Evolutionary conservation across 345 rosid genomes (phyloP).

Genomic region (Aquilaria sinensis): DNA sequence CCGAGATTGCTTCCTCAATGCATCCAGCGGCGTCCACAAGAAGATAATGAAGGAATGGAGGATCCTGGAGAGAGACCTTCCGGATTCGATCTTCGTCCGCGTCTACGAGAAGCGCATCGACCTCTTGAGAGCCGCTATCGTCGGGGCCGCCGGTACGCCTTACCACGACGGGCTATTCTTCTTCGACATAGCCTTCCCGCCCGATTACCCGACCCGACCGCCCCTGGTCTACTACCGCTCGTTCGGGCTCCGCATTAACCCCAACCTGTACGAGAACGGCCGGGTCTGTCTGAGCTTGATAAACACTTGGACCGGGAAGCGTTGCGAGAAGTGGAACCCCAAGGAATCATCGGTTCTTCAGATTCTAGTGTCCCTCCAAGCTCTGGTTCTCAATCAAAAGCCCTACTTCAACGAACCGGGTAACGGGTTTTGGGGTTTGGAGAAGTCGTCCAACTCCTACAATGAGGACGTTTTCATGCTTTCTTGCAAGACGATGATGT

Average conservation of each 20-base stretch:
- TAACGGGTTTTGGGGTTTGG: constrained; percentile 17
- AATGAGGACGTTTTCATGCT: constrained; percentile 30
- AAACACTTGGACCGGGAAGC: constrained; percentile 45
- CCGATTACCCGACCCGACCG: constrained; percentile 41
- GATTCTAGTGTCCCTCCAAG: constrained; percentile 53
- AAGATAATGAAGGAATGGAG: constrained; percentile 52
- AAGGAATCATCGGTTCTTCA: constrained; percentile 40
- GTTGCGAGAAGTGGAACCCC: constrained; percentile 47
- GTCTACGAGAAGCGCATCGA: constrained; percentile 47
- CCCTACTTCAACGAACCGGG: constrained; percentile 54
- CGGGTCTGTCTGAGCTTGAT: constrained; percentile 48
- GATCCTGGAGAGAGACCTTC: constrained; percentile 40
- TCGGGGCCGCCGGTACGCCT: constrained; percentile 51
- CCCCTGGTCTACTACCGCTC: constrained; percentile 41
- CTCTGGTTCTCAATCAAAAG: constrained; percentile 45
- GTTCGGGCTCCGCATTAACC: constrained; percentile 48
- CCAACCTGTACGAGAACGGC: constrained; percentile 44
- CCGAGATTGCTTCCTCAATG: constrained; percentile 9
- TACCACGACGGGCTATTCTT: constrained; percentile 64
- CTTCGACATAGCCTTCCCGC: constrained; percentile 53
- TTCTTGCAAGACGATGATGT: constrained; percentile 34
- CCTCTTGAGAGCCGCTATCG: constrained; percentile 41
- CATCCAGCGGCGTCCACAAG: constrained; percentile 21
- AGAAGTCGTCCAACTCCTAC: constrained; percentile 27
- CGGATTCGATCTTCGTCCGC: constrained; percentile 46